phyloP scores from a whole-genome alignment of 1,284 basidiomycete genomes.

The Trichosporon sp. region DNA sequence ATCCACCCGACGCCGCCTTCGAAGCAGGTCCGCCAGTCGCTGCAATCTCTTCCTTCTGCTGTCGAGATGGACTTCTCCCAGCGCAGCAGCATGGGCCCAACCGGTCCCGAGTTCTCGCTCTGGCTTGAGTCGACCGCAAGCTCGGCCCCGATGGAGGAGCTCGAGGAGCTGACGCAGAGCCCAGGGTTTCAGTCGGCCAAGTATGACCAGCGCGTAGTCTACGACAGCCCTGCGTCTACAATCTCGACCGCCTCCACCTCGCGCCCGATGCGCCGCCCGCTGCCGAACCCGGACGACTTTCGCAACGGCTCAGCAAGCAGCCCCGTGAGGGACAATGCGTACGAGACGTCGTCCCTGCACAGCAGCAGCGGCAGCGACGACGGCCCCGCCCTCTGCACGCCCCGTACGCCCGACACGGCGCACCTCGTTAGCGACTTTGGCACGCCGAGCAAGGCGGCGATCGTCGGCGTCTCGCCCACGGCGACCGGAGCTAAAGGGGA shows the following conservation, averaged over 20 bases:
- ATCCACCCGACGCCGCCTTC: slow-evolving; percentile 1
- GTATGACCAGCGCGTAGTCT: slow-evolving; percentile 10
- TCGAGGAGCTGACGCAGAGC: slow-evolving; percentile 16
- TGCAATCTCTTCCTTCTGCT: neutral
- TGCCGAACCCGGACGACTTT: slow-evolving; percentile 14
- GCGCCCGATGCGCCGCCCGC: slow-evolving; percentile 8
- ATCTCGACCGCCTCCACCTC: slow-evolving; percentile 10
- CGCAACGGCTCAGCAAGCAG: neutral
- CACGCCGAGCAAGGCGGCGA: neutral
- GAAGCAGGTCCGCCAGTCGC: slow-evolving; percentile 1
- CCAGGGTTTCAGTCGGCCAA: slow-evolving; percentile 1
- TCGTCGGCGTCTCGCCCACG: neutral
- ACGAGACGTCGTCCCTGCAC: slow-evolving; percentile 20
- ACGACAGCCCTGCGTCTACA: slow-evolving; percentile 1
- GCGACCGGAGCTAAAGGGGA: neutral
- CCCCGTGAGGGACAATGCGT: slow-evolving; percentile 6
- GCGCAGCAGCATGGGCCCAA: slow-evolving; percentile 14
- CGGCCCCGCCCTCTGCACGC: slow-evolving; percentile 25
- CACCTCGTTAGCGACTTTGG: slow-evolving; percentile 20
- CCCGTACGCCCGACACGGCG: slow-evolving; percentile 30
- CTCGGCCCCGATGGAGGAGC: slow-evolving; percentile 20
- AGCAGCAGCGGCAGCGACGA: slow-evolving; percentile 25
- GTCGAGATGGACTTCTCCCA: slow-evolving; percentile 13
- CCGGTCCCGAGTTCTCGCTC: slow-evolving; percentile 17
- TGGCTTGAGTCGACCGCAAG: slow-evolving; percentile 20